phyloP scores from a whole-genome alignment of 176 grass and related monocot species.

The Hyparrhenia diplandra region DNA sequence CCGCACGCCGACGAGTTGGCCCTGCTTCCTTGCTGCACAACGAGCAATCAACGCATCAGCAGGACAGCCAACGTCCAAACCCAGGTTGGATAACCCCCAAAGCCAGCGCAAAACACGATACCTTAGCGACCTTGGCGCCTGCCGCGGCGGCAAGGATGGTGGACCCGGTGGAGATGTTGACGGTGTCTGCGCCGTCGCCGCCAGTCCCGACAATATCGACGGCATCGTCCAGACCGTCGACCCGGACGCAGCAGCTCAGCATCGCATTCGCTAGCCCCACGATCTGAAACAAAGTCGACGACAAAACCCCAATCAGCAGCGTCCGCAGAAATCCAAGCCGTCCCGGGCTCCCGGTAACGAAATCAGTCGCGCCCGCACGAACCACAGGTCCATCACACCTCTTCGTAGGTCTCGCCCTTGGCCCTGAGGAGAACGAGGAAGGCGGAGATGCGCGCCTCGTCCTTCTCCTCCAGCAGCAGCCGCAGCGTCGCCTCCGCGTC shows the following conservation, averaged over 20 bases:
- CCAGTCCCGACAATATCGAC: slow-evolving; percentile 96
- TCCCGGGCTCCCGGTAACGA: neutral
- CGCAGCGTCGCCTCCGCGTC: slow-evolving; percentile 70
- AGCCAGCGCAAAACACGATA: neutral
- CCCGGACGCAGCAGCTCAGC: slow-evolving; percentile 55
- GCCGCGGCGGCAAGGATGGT: slow-evolving; percentile 81
- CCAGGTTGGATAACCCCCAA: neutral
- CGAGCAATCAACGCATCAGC: neutral
- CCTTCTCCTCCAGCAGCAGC: slow-evolving; percentile 54
- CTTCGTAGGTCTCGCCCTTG: slow-evolving; percentile 95
- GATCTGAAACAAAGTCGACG: slow-evolving; percentile 37
- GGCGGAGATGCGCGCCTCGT: slow-evolving; percentile 79
- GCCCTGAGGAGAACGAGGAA: slow-evolving; percentile 91
- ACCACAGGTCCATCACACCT: too few species aligned
- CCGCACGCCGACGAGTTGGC: slow-evolving; percentile 96
- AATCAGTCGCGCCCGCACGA: neutral
- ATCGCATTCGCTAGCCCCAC: slow-evolving; percentile 87
- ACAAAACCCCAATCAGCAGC: neutral
- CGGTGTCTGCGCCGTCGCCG: slow-evolving; percentile 82
- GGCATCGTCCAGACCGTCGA: slow-evolving; percentile 59
- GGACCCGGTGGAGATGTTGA: slow-evolving; percentile 98
- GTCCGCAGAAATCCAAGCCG: neutral
- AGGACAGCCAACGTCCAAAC: neutral
- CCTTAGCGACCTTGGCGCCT: slow-evolving; percentile 87
- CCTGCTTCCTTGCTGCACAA: slow-evolving; percentile 86